Evolutionary conservation across 2,329 filamentous ascomycete species (phyloP).

Genomic region (Aspergillus sp.): DNA sequence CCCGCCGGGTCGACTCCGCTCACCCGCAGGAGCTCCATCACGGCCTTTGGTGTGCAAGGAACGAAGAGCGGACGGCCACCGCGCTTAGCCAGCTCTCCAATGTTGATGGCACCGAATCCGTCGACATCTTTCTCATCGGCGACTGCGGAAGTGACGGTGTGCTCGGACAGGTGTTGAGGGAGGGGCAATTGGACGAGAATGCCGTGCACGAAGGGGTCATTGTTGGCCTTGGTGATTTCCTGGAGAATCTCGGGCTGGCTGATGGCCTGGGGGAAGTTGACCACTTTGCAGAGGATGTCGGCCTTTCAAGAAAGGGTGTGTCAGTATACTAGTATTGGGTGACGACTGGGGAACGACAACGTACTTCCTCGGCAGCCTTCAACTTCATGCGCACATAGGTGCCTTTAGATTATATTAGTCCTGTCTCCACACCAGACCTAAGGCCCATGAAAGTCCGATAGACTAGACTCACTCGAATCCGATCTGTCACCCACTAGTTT

Average conservation of each 20-base stretch:
- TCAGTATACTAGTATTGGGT: neutral
- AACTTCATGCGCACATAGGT: conserved; percentile 99
- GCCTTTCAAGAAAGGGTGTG: conserved; percentile 55
- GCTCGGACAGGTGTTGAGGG: conserved; percentile 86
- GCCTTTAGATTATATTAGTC: conserved; percentile 51
- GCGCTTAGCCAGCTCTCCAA: conserved; percentile 94
- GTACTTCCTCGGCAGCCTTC: conserved; percentile 89
- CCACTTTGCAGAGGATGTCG: conserved; percentile 81
- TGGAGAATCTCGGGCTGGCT: conserved; percentile 83
- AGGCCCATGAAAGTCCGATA: conserved; percentile 8
- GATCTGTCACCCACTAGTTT: conserved; percentile 79
- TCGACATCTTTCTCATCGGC: conserved; percentile 96
- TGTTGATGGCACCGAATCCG: conserved; percentile 90
- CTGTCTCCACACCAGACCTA: conserved; percentile 1
- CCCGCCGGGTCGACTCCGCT: conserved; percentile 79
- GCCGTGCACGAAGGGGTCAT: conserved; percentile 81
- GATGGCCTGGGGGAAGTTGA: conserved; percentile 79
- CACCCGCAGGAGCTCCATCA: conserved; percentile 88
- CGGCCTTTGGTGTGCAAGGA: conserved; percentile 94
- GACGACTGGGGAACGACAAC: conserved; percentile 13
- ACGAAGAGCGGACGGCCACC: conserved; percentile 86
- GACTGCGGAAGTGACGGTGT: conserved; percentile 84
- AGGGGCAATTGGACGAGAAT: conserved; percentile 92
- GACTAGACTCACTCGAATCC: conserved; percentile 72
- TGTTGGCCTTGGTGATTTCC: conserved; percentile 77